These are phyloP conservation scores for Balakata baccata DNA, from an alignment of 345 rosid genomes.

Conservation along the genomic window DNA sequence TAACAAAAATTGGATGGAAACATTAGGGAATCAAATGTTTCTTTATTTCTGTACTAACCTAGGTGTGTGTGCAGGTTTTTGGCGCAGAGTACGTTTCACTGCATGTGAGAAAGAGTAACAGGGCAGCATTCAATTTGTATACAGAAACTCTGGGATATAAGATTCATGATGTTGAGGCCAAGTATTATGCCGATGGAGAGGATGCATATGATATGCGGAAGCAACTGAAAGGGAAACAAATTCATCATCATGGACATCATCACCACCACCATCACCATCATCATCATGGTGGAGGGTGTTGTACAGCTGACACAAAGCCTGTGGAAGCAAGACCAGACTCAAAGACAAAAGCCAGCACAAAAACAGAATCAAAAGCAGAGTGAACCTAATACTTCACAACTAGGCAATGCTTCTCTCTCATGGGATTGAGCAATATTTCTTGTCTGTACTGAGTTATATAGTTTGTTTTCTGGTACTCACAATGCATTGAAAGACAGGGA, in stretches of 20 bases:
- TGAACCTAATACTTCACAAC: slow-evolving; percentile 19
- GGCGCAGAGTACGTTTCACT: slow-evolving; percentile 91
- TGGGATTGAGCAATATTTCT: not conserved
- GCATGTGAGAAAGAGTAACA: slow-evolving; percentile 93
- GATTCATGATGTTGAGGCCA: slow-evolving; percentile 91
- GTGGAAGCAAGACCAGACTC: slow-evolving; percentile 42
- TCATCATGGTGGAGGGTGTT: slow-evolving; percentile 85
- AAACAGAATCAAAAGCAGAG: slow-evolving; percentile 36
- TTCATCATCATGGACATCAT: slow-evolving; percentile 57
- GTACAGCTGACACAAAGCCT: slow-evolving; percentile 46
- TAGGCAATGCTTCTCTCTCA: not conserved
- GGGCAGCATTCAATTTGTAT: slow-evolving; percentile 92
- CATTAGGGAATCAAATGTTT: not conserved
- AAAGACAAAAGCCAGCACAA: slow-evolving; percentile 47
- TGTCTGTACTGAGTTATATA: slow-evolving; percentile 8
- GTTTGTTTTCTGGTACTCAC: slow-evolving; percentile 8
- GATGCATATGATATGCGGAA: slow-evolving; percentile 98
- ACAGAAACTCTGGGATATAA: slow-evolving; percentile 81
- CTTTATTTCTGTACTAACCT: not conserved
- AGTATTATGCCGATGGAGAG: slow-evolving; percentile 98
- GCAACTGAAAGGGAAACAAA: slow-evolving; percentile 81
- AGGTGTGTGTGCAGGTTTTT: slow-evolving; percentile 50
- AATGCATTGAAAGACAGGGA: slow-evolving; percentile 6
- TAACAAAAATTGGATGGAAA: not conserved
- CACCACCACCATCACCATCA: slow-evolving; percentile 42